These are phyloP conservation scores for Liquidambar formosana DNA, from an alignment of 164 flowering plant species.

Conservation along the genomic window DNA sequence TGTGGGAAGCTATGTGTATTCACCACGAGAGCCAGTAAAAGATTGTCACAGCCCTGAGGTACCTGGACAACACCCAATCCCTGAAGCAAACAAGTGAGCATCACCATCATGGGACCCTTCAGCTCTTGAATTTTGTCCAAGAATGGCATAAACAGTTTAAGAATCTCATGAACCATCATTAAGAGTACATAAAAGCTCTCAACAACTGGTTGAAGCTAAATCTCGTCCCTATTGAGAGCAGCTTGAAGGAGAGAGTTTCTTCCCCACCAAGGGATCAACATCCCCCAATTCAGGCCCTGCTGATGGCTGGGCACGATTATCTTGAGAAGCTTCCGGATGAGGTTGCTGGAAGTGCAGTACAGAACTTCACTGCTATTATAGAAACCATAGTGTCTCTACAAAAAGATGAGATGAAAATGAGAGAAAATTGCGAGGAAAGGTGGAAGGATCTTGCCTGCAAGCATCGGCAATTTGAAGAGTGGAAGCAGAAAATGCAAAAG, in stretches of 20 bases:
- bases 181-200: constrained; percentile 68
- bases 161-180: constrained; percentile 62
- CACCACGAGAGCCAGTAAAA: constrained; percentile 65
- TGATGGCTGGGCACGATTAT: constrained; percentile 36
- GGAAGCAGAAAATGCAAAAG: constrained; percentile 38
- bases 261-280: constrained; percentile 36
- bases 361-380: constrained; percentile 36
- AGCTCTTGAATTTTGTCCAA: constrained; percentile 51
- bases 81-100: constrained; percentile 68
- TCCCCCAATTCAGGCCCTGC: constrained; percentile 40
- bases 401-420: constrained; percentile 39
- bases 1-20: constrained; percentile 80
- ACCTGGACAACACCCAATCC: constrained; percentile 53
- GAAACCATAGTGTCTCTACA: constrained; percentile 34
- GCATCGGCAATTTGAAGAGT: constrained; percentile 37
- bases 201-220: constrained; percentile 71
- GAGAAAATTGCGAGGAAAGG: constrained; percentile 37
- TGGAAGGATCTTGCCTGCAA: constrained; percentile 34
- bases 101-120: constrained; percentile 67
- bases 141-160: constrained; percentile 71
- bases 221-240: constrained; percentile 52
- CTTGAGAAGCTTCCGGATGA: constrained; percentile 43
- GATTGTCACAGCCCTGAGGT: constrained; percentile 41
- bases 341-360: constrained; percentile 32
- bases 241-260: constrained; percentile 43